These are phyloP conservation scores for Neonothopanus nambi DNA, from an alignment of 1,284 basidiomycete species.

Conservation along the genomic window DNA sequence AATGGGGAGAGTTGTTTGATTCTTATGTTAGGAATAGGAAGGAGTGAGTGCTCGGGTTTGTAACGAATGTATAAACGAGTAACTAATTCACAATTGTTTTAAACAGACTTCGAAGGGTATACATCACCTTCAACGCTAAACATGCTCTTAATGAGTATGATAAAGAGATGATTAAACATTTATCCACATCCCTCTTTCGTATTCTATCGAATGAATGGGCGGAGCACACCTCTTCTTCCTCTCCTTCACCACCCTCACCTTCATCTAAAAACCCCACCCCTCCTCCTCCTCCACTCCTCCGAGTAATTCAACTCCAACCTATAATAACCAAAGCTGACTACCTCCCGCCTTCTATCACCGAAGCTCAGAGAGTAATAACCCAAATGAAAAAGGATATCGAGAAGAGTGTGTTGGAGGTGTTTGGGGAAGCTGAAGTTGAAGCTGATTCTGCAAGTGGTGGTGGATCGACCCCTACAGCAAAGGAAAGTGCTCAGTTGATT, in stretches of 20 bases:
- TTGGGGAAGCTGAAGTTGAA: background rate
- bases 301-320: conserved; percentile 46
- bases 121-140: conserved; percentile 66
- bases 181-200: conserved; percentile 33
- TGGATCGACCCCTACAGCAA: conserved; percentile 18
- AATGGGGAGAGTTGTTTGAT: conserved; percentile 72
- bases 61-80: background rate
- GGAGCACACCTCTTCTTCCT: background rate
- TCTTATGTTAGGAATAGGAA: conserved; percentile 58
- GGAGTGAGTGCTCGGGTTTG: conserved; percentile 48
- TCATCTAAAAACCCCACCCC: conserved; percentile 36
- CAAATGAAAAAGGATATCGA: conserved; percentile 1
- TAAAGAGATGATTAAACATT: conserved; percentile 55
- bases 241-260: conserved; percentile 13
- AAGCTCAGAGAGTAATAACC: conserved; percentile 21
- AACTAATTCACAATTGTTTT: background rate
- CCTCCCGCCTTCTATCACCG: conserved; percentile 31
- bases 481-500: conserved; percentile 37
- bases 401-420: background rate
- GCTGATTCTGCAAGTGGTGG: background rate
- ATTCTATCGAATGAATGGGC: conserved; percentile 17
- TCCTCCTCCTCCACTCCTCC: conserved; percentile 41
- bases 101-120: conserved; percentile 63
- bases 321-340: conserved; percentile 72
- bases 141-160: conserved; percentile 62